Evolutionary conservation across 805 yeast species (phyloP).

Genomic region (Wickerhamomyces chambardii): DNA sequence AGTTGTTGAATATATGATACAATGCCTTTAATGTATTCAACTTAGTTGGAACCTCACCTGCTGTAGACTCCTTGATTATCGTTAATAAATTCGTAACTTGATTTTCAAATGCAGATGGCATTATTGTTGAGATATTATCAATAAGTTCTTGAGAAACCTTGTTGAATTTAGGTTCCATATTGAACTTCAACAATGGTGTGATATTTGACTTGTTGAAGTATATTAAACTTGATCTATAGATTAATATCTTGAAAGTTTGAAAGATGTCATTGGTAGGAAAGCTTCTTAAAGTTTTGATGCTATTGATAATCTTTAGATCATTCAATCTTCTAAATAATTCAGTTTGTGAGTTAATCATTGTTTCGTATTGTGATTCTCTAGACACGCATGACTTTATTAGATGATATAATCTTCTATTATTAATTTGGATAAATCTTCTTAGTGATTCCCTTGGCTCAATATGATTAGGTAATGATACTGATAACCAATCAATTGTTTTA

Average conservation of each 20-base stretch:
- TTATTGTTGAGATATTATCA: constrained; percentile 45
- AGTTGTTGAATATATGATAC: constrained; percentile 45
- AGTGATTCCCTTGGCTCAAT: constrained; percentile 40
- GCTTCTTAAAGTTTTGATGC: constrained; percentile 19
- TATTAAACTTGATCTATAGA: constrained; percentile 53
- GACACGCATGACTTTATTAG: constrained; percentile 45
- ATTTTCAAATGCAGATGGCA: constrained; percentile 57
- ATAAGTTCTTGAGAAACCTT: constrained; percentile 42
- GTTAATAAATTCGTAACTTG: constrained; percentile 44
- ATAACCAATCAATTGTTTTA: constrained; percentile 54
- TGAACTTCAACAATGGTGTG: constrained; percentile 36
- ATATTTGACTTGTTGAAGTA: constrained; percentile 62
- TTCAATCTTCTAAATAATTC: constrained; percentile 50
- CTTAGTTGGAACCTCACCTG: constrained; percentile 12
- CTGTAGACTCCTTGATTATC: constrained; percentile 21
- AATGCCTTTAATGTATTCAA: constrained; percentile 43
- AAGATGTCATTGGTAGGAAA: constrained; percentile 41
- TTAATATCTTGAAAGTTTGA: constrained; percentile 42
- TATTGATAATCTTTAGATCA: constrained; percentile 39
- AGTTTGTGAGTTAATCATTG: constrained; percentile 50
- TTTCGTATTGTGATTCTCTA: constrained; percentile 48
- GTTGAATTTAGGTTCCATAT: constrained; percentile 20
- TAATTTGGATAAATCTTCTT: constrained; percentile 40
- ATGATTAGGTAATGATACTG: constrained; percentile 45
- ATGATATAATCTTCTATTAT: constrained; percentile 51